Evolutionary conservation across 352 stramenopile species (phyloP), one percentile per base, ranked within the genome.

Genomic region (Halophytophthora batemanensis): DNA sequence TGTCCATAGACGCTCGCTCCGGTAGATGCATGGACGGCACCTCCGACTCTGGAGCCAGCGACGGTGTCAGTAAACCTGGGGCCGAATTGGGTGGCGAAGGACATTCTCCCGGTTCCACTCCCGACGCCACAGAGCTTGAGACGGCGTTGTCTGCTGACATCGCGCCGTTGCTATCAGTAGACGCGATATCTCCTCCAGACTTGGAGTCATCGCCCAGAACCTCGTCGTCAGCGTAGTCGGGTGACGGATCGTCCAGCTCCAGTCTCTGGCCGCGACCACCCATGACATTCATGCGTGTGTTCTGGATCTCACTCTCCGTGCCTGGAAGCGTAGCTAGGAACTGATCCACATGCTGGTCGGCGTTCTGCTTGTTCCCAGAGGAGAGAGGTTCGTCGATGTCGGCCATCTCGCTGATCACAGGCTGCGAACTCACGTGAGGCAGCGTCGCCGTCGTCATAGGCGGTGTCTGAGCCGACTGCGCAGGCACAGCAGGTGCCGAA

Each of bases 241-340:
- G 64, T 34, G 63, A 53, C 1, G 50, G 57, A 35, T 90, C 74
- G 31, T 90, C 81, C 29, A 96, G 77, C 57, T 93, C 77, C 18
- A 97, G 66, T 42, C 90, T 80, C 36, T 96, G 86, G 8, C 86
- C 87, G 59, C 93, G 76, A 21, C 93, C 93, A 36, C 93, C 91
- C 74, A 98, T 87, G 10, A 98, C 83, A 36, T 93, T 96, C 52
- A 97, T 94, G 17, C 81, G 64, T 29, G 73, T 80, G 55, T 96
- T 96, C 45, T 90, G 90, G 37, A 97, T 97, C 38, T 90, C 91
- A 36, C 73, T 83, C 69, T 98, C 93, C 35, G 75, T 96, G 28
- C 92, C 86, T 36, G 87, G 90, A 69, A 98, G 86, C 19, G 71
- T 82, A 58, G 82, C 70, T 50, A 96, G 66, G 54, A 90, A 80